Percentiles rank a stretch among this genome's conserved stretches.
Evolutionary conservation across 257 asterid species (phyloP).

Genomic region (Salvia rosmarinus): DNA sequence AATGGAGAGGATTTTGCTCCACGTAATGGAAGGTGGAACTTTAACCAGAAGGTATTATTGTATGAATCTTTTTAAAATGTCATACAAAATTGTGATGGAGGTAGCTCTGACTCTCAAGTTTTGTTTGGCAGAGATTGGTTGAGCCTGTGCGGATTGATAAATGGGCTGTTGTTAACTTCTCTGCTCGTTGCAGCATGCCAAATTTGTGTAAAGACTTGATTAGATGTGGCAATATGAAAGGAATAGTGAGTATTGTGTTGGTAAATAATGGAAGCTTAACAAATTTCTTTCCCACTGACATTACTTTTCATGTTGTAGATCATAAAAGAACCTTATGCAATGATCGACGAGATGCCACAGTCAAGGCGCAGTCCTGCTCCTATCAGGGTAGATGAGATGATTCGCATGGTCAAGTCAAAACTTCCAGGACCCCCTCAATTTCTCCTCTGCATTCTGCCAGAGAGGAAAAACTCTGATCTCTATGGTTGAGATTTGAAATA

Average conservation of each 20-base stretch:
- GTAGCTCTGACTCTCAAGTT: slow-evolving; percentile 27
- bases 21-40: slow-evolving; percentile 71
- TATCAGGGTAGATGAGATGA: slow-evolving; percentile 65
- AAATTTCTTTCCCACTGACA: neutral
- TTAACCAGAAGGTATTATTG: slow-evolving; percentile 65
- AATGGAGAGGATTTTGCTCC: slow-evolving; percentile 50
- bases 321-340: slow-evolving; percentile 32
- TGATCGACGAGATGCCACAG: slow-evolving; percentile 49
- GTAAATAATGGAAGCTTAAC: neutral
- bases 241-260: slow-evolving; percentile 56
- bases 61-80: slow-evolving; percentile 13
- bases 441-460: slow-evolving; percentile 83
- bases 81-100: neutral
- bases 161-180: slow-evolving; percentile 92
- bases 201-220: slow-evolving; percentile 39
- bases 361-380: slow-evolving; percentile 50
- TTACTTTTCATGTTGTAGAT: slow-evolving; percentile 31
- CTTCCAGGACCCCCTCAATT: slow-evolving; percentile 78
- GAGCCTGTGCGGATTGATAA: slow-evolving; percentile 71
- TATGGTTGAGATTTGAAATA: too few relatives aligned
- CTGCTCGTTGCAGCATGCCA: slow-evolving; percentile 62
- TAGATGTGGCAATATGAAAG: slow-evolving; percentile 59
- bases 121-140: slow-evolving; percentile 56
- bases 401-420: slow-evolving; percentile 44
- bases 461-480: slow-evolving; percentile 74